Evolutionary conservation across 805 yeast species (phyloP).

Genomic region (Sugiyamaella qingdaonensis): DNA sequence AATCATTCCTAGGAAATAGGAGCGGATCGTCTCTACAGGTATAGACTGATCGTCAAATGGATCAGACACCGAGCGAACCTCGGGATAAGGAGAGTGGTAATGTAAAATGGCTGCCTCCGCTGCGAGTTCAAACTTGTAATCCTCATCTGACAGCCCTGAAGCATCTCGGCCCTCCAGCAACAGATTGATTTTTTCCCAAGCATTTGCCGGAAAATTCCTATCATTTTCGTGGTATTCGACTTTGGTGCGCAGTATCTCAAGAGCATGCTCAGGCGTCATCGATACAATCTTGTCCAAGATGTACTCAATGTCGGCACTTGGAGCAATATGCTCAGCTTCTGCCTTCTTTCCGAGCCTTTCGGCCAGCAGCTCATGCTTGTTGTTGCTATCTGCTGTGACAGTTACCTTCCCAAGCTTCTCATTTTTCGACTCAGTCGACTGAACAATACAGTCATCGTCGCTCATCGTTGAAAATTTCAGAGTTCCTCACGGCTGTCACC

Average conservation of each 20-base stretch:
- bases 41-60: conserved; percentile 44
- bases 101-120: conserved; percentile 38
- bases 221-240: conserved; percentile 42
- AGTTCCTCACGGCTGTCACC: no score
- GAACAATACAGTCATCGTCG: no score
- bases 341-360: no score
- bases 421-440: no score
- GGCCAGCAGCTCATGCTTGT: no score
- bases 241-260: conserved; percentile 38
- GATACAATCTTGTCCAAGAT: conserved; percentile 1
- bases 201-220: conserved; percentile 39
- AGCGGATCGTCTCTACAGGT: conserved; percentile 46
- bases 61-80: conserved; percentile 50
- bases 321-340: no score
- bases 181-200: conserved; percentile 32
- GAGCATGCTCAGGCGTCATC: conserved; percentile 32
- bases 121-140: conserved; percentile 20
- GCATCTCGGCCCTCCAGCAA: conserved; percentile 28
- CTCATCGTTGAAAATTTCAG: no score
- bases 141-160: conserved; percentile 15
- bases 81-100: conserved; percentile 50
- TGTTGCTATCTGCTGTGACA: no score
- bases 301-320: conserved; percentile 9
- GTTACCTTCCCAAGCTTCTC: no score
- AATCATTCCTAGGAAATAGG: conserved; percentile 32